Base-by-base conservation (phyloP, 2,329 filamentous ascomycete genomes). In the Pseudocercospora ulei region DNA sequence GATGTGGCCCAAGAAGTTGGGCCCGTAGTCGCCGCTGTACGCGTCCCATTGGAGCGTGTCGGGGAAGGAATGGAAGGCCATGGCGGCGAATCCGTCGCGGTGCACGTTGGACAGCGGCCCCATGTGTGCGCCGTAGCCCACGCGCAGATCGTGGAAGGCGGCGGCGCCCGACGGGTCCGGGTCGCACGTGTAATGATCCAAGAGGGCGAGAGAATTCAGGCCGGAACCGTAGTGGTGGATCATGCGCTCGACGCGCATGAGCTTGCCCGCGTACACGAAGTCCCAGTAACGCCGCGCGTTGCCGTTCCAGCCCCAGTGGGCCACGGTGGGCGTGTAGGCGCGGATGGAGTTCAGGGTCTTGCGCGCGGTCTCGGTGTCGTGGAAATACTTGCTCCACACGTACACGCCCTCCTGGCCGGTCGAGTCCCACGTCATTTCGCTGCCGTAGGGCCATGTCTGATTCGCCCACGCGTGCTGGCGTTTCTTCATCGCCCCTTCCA, bases 221-320 rank as follows among this genome's bases (percentile, higher is more conserved):
- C 64, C 69, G 0, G 71, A 75, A 11, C 73, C 73, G 47, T 77
- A 78, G 56, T 78, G 74, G 49, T 78, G 73, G 41, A 76, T 68
- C 54, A 73, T 69, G 3, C 66, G 58, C 44, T 69, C 65, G 11
- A 64, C 62, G 5, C 64, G 57, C 17, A 52, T 43, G 7, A 65
- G 49, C 44, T 67, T 65, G 8, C 61, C 64, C 1, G 51, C 67
- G 52, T 61, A 72, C 57, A 69, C 56, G 36, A 72, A 73, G 49
- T 77, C 73, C 73, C 73, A 76, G 54, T 76, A 76, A 4, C 73
- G 58, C 1, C 74, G 64, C 0, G 73, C 71, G 44, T 76, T 76
- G 7, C 73, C 73, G 35, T 77, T 75, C 69, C 69, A 77, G 2
- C 70, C 74, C 74, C 74, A 77, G 46, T 76, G 73, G 0, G 71